Base-by-base conservation (phyloP, 768 basidiomycete species). In the Boletus coccyginus region DNA sequence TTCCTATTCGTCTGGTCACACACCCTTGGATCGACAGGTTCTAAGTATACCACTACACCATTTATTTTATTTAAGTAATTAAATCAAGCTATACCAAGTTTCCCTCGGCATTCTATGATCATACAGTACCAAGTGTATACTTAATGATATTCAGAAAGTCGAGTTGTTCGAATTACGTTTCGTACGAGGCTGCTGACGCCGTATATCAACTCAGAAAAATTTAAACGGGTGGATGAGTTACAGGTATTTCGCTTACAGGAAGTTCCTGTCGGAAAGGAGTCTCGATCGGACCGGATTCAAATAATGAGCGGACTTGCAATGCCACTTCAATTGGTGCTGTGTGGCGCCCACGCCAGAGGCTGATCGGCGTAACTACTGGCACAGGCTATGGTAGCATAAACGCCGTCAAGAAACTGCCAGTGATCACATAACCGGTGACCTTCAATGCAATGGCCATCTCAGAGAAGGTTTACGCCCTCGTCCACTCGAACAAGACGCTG, bases 1-100 rank as follows among this genome's bases (percentile, higher is more conserved):
- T 86, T 56, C 80, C 86, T 4, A 82, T 88, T 33, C 77, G 79
- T 50, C 65, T 88, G 39, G 86, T 86, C 39, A 86, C 86, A 3
- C 84, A 89, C 52, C 72, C 84, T 3, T 85, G 76, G 73, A 35
- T 71, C 13, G 68, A 71, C 53, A 59, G 59, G 44, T 59, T 62
- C 32, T 73, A 48, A 73, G 39, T 8, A 16, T 35, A 48, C 56
- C 33, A 7, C 7, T n/a, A 11, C 46, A 51, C 29, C 35, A 57
- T n/a, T 42, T 35, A 27, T 35, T 13, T 35, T 63, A 62, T 62
- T 64, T 59, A 63, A 50, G 48, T 12, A 11, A 31, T 38, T 66
- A 64, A 65, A 7, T 66, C 58, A 67, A 50, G 27, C 41, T 46
- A 38, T 32, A 32, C n/a, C 14, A 35, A 17, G 17, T 43, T 56